phyloP scores from a whole-genome alignment of 2,329 filamentous ascomycete genomes.

The Aureobasidium sp. region DNA sequence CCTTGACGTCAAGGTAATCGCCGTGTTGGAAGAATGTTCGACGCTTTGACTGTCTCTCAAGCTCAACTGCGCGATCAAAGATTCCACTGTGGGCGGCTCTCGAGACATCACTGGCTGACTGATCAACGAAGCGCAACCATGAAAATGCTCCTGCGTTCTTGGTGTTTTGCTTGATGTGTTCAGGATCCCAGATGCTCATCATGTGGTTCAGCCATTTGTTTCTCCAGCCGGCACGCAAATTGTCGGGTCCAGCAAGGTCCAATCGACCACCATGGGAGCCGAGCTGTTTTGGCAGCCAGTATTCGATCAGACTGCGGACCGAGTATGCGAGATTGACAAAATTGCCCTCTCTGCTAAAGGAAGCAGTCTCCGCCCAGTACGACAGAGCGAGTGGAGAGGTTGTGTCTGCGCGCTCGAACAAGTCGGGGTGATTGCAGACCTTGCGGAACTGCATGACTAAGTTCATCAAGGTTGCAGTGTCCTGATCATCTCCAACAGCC shows the following conservation, averaged over 20 bases:
- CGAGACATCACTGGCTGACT: slow-evolving; percentile 64
- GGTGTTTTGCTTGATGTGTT: slow-evolving; percentile 61
- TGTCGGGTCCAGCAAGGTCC: slow-evolving; percentile 63
- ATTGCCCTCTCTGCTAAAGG: slow-evolving; percentile 81
- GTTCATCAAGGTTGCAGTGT: slow-evolving; percentile 96
- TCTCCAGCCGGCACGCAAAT: slow-evolving; percentile 68
- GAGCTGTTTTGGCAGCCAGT: slow-evolving; percentile 71
- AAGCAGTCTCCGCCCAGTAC: slow-evolving; percentile 91
- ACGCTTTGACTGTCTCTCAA: slow-evolving; percentile 41
- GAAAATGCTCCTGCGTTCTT: slow-evolving; percentile 64
- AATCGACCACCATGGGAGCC: slow-evolving; percentile 74
- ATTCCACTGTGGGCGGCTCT: slow-evolving; percentile 60
- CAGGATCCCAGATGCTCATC: slow-evolving; percentile 84
- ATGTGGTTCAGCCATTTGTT: slow-evolving; percentile 68
- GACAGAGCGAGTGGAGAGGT: slow-evolving; percentile 74
- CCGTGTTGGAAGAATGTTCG: slow-evolving; percentile 30
- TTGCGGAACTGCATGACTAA: slow-evolving; percentile 99
- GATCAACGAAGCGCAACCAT: slow-evolving; percentile 80
- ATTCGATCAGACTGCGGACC: slow-evolving; percentile 77
- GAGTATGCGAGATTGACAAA: slow-evolving; percentile 79
- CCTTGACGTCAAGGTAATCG: slow-evolving; percentile 41
- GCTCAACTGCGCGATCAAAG: slow-evolving; percentile 63
- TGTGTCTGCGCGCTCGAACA: slow-evolving; percentile 92
- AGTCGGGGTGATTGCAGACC: slow-evolving; percentile 95
- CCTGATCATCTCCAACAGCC: slow-evolving; percentile 84